Evolutionary conservation across 768 basidiomycete species (phyloP).

Genomic region (Termitomyces sp.): DNA sequence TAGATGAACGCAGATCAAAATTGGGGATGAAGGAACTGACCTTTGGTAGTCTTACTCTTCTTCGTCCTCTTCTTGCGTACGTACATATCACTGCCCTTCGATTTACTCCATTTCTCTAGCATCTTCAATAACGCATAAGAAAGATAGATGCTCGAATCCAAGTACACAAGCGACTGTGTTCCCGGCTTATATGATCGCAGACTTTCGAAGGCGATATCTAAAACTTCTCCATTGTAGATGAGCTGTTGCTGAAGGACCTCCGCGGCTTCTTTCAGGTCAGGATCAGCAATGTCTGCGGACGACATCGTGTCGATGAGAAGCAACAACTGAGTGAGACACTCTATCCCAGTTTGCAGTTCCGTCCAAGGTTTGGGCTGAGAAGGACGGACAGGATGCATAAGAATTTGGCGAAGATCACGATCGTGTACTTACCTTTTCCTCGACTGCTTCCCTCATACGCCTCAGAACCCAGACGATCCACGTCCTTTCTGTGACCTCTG

Average conservation of each 20-base stretch:
- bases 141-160: conserved; percentile 82
- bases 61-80: conserved; percentile 63
- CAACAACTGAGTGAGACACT: conserved; percentile 89
- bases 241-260: conserved; percentile 82
- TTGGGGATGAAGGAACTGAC: conserved; percentile 18
- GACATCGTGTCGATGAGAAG: conserved; percentile 86
- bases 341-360: conserved; percentile 90
- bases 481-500: conserved; percentile 78
- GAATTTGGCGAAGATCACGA: conserved; percentile 2
- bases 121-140: conserved; percentile 82
- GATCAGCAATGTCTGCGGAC: conserved; percentile 39
- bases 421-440: conserved; percentile 67
- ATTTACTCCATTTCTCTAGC: conserved; percentile 85
- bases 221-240: conserved; percentile 92
- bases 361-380: conserved; percentile 88
- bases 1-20: neutral
- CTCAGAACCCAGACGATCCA: conserved; percentile 90
- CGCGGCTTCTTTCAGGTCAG: conserved; percentile 63
- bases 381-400: neutral
- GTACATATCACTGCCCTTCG: conserved; percentile 65
- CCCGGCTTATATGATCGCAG: conserved; percentile 76
- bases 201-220: conserved; percentile 82
- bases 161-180: conserved; percentile 73
- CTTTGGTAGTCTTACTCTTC: conserved; percentile 44
- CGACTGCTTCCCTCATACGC: conserved; percentile 84